Evolutionary conservation across 2,329 filamentous ascomycete species (phyloP), one percentile per base, ranked within the genome.

Genomic region (Ophiostoma triangulosporum): DNA sequence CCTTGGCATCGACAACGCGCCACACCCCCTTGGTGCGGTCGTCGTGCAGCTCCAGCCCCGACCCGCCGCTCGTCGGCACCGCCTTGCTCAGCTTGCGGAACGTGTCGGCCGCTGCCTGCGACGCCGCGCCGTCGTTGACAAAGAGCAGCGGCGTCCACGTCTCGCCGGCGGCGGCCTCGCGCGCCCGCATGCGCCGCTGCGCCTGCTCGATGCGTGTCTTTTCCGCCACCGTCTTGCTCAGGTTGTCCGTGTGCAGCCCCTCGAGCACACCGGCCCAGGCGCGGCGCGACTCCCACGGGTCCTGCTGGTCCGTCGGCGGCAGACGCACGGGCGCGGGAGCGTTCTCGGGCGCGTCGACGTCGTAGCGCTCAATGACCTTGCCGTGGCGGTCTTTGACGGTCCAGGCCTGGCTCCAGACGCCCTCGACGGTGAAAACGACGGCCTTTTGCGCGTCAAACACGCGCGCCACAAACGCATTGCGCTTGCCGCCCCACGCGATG

Each of bases 161-260:
- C 11, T 64, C 60, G 6, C 70, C 70, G 33, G 63, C 62, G 14
- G 74, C 74, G 60, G 77, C 77, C 65, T 93, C 87, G 52, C 76
- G 69, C 60, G 78, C 78, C 56, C 89, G 77, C 71, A 91, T 73
- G 56, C 84, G 80, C 14, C 89, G 76, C 69, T 95, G 89, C 27
- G 80, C 79, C 62, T 90, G 84, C 66, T 95, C 89, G 54, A 95
- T 86, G 63, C 83, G 81, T 7, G 77, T 78, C 70, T 95, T 95
- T 63, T 89, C 84, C 0, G 68, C 67, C 0, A 79, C 78, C 0
- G 84, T 86, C 6, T 73, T 71, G 54, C 88, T 80, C 76, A 91
- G 84, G 62, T 95, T 83, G 24, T 85, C 85, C 55, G 73, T 74
- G n/a, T 73, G 68, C 54, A 95, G 84, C 24, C 81, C 86, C 3